Percentiles rank a stretch among this genome's conserved stretches.
These are phyloP conservation scores for Tanacetum coccineum DNA, from an alignment of 129 eudicot genomes.

Conservation along the genomic window DNA sequence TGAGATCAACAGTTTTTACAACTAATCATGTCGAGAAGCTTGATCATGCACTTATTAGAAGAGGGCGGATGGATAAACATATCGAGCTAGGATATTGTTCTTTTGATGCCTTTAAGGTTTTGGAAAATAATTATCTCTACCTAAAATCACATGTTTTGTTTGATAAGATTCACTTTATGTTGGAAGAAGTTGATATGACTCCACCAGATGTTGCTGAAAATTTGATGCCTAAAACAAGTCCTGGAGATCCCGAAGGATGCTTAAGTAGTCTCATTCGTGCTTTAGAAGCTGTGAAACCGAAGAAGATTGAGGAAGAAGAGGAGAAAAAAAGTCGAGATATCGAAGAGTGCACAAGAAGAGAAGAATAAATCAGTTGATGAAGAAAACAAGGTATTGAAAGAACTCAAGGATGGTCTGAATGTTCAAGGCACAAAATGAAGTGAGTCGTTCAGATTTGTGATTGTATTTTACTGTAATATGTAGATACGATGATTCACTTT, in stretches of 20 bases:
- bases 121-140: slow-evolving; percentile 31
- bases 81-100: slow-evolving; percentile 29
- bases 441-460: too few species aligned
- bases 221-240: slow-evolving; percentile 28
- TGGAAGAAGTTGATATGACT: slow-evolving; percentile 33
- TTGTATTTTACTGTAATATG: too few species aligned
- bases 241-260: slow-evolving; percentile 19
- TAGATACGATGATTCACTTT: too few species aligned
- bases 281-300: slow-evolving; percentile 15
- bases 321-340: too few species aligned
- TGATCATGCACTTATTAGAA: too few species aligned
- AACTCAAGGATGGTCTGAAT: background rate
- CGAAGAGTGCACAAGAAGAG: too few species aligned
- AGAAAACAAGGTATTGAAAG: background rate
- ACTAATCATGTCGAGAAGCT: too few species aligned
- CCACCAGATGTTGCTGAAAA: slow-evolving; percentile 38
- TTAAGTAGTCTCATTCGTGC: slow-evolving; percentile 26
- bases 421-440: too few species aligned
- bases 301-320: background rate
- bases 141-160: slow-evolving; percentile 30
- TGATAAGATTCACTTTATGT: slow-evolving; percentile 21
- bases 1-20: too few species aligned
- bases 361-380: too few species aligned
- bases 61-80: slow-evolving; percentile 44
- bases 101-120: slow-evolving; percentile 36